Evolutionary conservation across 2,329 filamentous ascomycete genomes (phyloP).

Genomic region (Hypoxylon sp.): DNA sequence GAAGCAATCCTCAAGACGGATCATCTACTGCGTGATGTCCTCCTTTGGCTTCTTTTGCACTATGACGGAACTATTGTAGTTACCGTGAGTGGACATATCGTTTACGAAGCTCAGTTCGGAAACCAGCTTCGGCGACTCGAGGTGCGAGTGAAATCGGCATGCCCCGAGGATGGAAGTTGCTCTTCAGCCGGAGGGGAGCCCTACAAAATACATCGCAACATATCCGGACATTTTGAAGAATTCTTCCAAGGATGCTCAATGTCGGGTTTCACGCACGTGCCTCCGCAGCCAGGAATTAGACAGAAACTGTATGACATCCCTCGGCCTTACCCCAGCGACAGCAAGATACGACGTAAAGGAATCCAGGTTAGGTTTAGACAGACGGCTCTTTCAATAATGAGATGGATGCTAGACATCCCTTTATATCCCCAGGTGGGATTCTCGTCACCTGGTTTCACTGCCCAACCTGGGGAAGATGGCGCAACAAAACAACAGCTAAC

Average conservation of each 20-base stretch:
- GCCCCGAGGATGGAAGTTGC: constrained; percentile 7
- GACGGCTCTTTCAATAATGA: constrained; percentile 1
- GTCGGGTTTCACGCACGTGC: background rate
- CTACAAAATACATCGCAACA: background rate
- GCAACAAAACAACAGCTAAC: background rate
- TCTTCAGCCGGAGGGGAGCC: background rate
- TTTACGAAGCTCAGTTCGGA: constrained; percentile 1
- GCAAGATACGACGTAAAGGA: constrained; percentile 5
- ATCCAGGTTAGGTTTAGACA: background rate
- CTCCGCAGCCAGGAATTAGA: constrained; percentile 7
- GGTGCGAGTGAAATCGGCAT: constrained; percentile 1
- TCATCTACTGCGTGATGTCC: constrained; percentile 3
- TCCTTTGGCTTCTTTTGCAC: constrained; percentile 4
- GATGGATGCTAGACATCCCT: constrained; percentile 1
- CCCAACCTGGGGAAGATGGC: background rate
- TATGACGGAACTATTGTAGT: constrained; percentile 8
- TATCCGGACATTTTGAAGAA: constrained; percentile 4
- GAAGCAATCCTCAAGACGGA: constrained; percentile 2
- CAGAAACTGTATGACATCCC: constrained; percentile 12
- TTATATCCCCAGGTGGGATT: constrained; percentile 3
- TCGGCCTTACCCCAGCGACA: background rate
- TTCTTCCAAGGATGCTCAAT: constrained; percentile 4
- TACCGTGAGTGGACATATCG: background rate
- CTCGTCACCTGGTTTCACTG: constrained; percentile 11
- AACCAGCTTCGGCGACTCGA: background rate